Base-by-base conservation (phyloP, 129 eudicot genomes). In the Chrysanthemum seticuspe region DNA sequence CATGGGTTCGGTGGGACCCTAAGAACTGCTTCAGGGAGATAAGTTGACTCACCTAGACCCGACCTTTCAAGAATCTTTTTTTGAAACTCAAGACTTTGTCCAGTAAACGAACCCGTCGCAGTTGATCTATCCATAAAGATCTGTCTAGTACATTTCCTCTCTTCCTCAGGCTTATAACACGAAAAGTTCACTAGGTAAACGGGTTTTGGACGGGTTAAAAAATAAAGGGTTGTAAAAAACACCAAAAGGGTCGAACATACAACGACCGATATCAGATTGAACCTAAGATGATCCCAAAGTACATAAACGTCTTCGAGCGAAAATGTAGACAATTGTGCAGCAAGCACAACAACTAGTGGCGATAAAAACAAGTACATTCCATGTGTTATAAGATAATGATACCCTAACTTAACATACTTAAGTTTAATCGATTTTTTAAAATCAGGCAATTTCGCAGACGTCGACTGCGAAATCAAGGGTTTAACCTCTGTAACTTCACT, bases 101-200 rank as follows among this genome's bases (percentile, higher is more conserved):
- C 88, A 0, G 90, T 80, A 57, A 91, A 91, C 8, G 86, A 52
- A 25, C 92, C 97, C 2, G 87, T 82, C 51, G 65, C 29, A 13
- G 62, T 19, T 14, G 97, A 91, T 11, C 92, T 70, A 59, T 91
- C 90, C 90, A 91, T 84, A 78, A 91, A 91, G 65, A 80, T 86
- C 70, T 88, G 95, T 40, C 96, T 76, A 0, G 96, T 84, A 85
- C 97, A 91, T 73, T 91, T 88, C 13, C 97, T 79, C 10, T 84
- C 92, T 29, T 84, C 90, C 51, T 86, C 96, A 0, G 97, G 97
- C 61, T 91, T 91, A 62, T 91, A 91, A 71, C 97, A 91, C 2
- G 97, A 84, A 80, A 91, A 91, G 75, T 91, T 84, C 25, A 91
- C 87, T 1, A 91, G 97, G 79, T 88, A 91, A 61, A 91, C 85